Evolutionary conservation across 2,329 filamentous ascomycete species (phyloP), one percentile per base, ranked within the genome.

Genomic region (Dothideomycetes sp.): DNA sequence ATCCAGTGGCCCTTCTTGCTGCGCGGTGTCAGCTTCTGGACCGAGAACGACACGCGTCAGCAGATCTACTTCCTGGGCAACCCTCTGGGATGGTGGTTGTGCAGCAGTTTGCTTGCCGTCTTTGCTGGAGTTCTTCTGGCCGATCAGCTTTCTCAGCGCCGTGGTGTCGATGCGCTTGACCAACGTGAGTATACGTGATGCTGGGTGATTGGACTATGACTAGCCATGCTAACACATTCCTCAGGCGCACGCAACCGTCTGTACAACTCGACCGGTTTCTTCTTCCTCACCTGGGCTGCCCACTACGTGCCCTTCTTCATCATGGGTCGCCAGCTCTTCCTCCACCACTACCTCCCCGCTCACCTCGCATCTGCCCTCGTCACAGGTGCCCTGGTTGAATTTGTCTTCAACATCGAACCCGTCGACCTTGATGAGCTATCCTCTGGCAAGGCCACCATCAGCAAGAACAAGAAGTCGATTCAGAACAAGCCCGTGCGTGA

Each of bases 11-110:
- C 91, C 1, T 96, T 98, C 76, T 73, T 98, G 58, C 77, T 98
- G 43, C 82, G 91, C 20, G 91, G 91, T 65, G 89, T 98, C 53
- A 95, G 87, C 64, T 98, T 98, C 80, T 98, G 91, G 91, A 98
- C 91, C 7, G 84, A 96, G 60, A 87, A 85, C 61, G 85, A 93
- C 42, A 95, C 89, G 8, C 80, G 85, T 46, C 80, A 94, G 67
- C 91, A 98, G 63, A 98, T 98, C 51, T 98, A 98, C 68, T 98
- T 98, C 71, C 70, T 98, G 20, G 91, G 91, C 43, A 98, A 98
- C 66, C 91, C 91, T 0, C 64, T 96, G 47, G 91, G 89, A 44
- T 98, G 93, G 88, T 98, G 91, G 91, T 74, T 98, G 48, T 80
- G 86, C 11, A 94, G 86, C 63, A 87, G 84, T 65, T 70, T 98